Evolutionary conservation across 2,329 filamentous ascomycete species (phyloP).

Genomic region (Penicillium sp.): DNA sequence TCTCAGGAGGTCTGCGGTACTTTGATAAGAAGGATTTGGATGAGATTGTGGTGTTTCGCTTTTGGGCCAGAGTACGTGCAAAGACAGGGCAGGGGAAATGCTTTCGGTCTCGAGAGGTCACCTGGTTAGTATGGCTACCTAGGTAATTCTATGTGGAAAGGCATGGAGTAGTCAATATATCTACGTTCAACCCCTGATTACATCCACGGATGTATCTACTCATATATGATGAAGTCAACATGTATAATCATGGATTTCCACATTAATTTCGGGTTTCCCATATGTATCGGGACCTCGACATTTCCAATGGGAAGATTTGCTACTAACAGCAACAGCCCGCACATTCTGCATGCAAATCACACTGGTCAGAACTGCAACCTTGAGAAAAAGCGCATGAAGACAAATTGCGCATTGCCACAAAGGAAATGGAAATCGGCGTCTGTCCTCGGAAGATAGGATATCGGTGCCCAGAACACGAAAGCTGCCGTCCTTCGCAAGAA

Average conservation of each 20-base stretch:
- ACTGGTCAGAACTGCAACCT: neutral
- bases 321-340: neutral
- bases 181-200: neutral
- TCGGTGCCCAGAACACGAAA: neutral
- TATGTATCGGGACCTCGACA: neutral
- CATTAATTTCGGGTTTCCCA: neutral
- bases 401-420: neutral
- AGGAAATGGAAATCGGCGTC: neutral
- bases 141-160: neutral
- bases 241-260: neutral
- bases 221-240: neutral
- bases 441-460: neutral
- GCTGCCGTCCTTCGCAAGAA: neutral
- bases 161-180: neutral
- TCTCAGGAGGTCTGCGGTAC: slow-evolving; percentile 24
- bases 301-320: neutral
- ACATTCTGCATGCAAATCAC: neutral
- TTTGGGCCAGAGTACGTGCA: neutral
- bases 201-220: neutral
- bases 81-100: neutral
- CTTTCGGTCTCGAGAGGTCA: too few species aligned
- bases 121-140: neutral
- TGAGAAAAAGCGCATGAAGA: neutral
- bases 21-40: slow-evolving; percentile 18
- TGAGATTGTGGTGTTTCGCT: neutral